phyloP scores from a whole-genome alignment of 257 asterid genomes.

The Scutellaria minor region DNA sequence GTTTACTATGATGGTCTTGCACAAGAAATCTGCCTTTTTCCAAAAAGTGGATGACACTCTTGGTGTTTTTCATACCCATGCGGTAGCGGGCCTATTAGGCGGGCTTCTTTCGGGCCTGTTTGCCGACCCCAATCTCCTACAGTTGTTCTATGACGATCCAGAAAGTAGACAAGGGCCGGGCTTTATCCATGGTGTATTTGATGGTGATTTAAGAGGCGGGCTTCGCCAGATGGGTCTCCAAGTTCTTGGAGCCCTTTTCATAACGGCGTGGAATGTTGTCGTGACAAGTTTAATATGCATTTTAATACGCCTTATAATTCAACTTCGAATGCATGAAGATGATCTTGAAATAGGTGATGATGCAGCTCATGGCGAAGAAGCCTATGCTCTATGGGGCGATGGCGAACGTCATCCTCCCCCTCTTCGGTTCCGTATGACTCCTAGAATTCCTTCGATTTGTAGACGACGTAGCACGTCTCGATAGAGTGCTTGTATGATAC shows the following conservation, averaged over 20 bases:
- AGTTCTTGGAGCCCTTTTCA: constrained; percentile 49
- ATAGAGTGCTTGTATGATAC: neutral
- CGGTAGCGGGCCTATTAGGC: constrained; percentile 71
- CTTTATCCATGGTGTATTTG: constrained; percentile 47
- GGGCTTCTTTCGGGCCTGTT: constrained; percentile 68
- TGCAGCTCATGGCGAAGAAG: constrained; percentile 65
- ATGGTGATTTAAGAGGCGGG: constrained; percentile 37
- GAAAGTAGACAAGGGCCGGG: constrained; percentile 44
- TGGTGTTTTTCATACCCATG: constrained; percentile 73
- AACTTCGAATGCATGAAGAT: constrained; percentile 59
- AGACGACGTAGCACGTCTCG: constrained; percentile 29
- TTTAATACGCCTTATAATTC: constrained; percentile 41
- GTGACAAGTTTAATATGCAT: constrained; percentile 61
- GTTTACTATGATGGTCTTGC: constrained; percentile 86
- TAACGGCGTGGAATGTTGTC: constrained; percentile 54
- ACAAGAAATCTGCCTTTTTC: constrained; percentile 64
- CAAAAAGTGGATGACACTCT: constrained; percentile 73
- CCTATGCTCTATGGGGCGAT: constrained; percentile 65
- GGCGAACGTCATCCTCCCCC: constrained; percentile 57
- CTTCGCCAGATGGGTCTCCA: constrained; percentile 57
- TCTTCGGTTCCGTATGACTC: constrained; percentile 59
- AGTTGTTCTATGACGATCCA: constrained; percentile 27
- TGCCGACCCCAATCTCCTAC: constrained; percentile 57
- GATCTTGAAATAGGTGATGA: constrained; percentile 65
- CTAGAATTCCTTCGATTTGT: constrained; percentile 57